Evolutionary conservation across 805 yeast genomes (phyloP).

Genomic region (Spathaspora passalidarum): DNA sequence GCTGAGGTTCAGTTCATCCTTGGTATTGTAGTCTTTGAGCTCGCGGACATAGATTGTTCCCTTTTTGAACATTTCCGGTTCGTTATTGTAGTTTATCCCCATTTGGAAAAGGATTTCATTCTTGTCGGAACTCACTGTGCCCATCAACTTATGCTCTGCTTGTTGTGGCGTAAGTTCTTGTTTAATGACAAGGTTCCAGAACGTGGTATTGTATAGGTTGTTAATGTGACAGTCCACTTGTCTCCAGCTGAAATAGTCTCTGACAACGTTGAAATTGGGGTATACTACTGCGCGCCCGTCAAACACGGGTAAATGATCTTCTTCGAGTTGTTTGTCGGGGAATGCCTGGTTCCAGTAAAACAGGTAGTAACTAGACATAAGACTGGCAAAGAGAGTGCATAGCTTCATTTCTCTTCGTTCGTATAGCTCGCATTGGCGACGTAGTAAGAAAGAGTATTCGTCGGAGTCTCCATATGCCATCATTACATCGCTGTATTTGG

Average conservation of each 20-base stretch:
- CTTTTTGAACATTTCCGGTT: constrained; percentile 82
- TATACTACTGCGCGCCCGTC: constrained; percentile 89
- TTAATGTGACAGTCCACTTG: constrained; percentile 97
- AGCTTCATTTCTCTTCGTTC: constrained; percentile 83
- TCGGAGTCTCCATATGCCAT: constrained; percentile 95
- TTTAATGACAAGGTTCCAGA: constrained; percentile 77
- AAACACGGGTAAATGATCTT: constrained; percentile 72
- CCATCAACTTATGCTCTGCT: constrained; percentile 73
- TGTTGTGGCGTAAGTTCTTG: constrained; percentile 64
- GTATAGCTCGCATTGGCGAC: constrained; percentile 61
- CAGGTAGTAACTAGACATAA: constrained; percentile 75
- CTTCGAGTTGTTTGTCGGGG: constrained; percentile 41
- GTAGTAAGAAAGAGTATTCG: constrained; percentile 82
- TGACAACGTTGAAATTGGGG: constrained; percentile 57
- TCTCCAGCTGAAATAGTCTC: constrained; percentile 91
- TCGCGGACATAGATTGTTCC: constrained; percentile 69
- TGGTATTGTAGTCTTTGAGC: constrained; percentile 16
- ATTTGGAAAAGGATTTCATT: constrained; percentile 84
- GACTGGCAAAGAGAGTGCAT: constrained; percentile 75
- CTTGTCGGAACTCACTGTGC: constrained; percentile 80
- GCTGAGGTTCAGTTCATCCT: constrained; percentile 11
- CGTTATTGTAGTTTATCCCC: constrained; percentile 86
- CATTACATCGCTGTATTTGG: constrained; percentile 65
- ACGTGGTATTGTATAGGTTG: constrained; percentile 87
- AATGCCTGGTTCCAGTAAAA: constrained; percentile 63